A percentile compares a stretch with the other conserved stretches of the same genome.
Conservation (phyloP, 495 filamentous ascomycete genomes). For the Lasiosphaeria ovina region DNA sequence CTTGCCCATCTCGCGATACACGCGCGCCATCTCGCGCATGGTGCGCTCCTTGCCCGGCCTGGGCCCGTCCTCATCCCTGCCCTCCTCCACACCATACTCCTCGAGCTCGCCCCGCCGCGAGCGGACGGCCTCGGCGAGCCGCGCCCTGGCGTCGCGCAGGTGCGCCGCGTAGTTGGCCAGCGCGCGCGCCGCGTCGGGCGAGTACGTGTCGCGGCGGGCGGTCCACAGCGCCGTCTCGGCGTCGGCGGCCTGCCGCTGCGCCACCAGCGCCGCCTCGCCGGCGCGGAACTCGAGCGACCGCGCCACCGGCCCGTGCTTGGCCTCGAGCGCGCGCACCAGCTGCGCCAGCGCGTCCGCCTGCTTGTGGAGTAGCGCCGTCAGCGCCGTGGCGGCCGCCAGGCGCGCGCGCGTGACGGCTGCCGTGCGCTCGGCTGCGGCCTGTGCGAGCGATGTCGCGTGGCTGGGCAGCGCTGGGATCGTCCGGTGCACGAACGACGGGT, state of each 20-base stretch:
- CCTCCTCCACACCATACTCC: conserved; percentile 51
- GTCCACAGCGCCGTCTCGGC: conserved; percentile 34
- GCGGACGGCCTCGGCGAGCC: conserved; percentile 46
- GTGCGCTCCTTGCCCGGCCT: conserved; percentile 36
- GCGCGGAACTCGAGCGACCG: conserved; percentile 62
- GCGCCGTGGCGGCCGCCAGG: conserved; percentile 27
- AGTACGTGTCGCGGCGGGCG: conserved; percentile 47
- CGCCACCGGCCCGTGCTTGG: conserved; percentile 65
- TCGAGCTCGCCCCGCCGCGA: conserved; percentile 50
- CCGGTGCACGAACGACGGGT: conserved; percentile 53
- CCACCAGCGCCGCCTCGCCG: conserved; percentile 50
- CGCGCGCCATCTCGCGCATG: conserved; percentile 60
- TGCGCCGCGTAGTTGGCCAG: conserved; percentile 56
- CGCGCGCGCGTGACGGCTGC: conserved; percentile 33
- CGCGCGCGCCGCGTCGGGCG: conserved; percentile 55
- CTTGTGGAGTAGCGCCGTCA: conserved; percentile 28
- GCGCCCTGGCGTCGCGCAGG: conserved; percentile 48
- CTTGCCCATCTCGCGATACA: conserved; percentile 54
- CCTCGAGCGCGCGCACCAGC: conserved; percentile 39
- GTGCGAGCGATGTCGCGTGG: conserved; percentile 26
- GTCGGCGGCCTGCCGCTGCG: conserved; percentile 45
- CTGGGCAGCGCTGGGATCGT: conserved; percentile 40
- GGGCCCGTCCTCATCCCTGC: conserved; percentile 12
- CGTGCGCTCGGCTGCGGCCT: conserved; percentile 22
- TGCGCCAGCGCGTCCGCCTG: conserved; percentile 32